A percentile compares a stretch with the other conserved stretches of the same genome.
Evolutionary conservation across 257 asterid species (phyloP).

Genomic region (Osmanthus fragrans): DNA sequence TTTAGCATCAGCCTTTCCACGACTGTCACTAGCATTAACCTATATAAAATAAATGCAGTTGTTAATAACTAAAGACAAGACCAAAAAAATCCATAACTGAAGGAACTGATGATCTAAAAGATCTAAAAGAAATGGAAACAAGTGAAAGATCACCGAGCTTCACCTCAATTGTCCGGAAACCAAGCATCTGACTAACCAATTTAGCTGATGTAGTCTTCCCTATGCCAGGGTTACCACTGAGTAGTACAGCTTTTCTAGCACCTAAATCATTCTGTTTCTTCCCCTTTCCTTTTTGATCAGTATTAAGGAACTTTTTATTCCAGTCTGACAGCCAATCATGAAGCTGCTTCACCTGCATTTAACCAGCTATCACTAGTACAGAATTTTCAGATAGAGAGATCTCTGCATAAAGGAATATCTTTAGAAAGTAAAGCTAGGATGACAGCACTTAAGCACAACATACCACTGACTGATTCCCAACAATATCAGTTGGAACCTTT

Average conservation of each 20-base stretch:
- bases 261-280: slow-evolving; percentile 81
- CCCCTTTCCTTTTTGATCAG: slow-evolving; percentile 67
- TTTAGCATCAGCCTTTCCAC: slow-evolving; percentile 96
- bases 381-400: slow-evolving; percentile 10
- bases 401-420: slow-evolving; percentile 10
- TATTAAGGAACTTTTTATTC: slow-evolving; percentile 71
- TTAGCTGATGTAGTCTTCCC: slow-evolving; percentile 96
- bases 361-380: slow-evolving; percentile 29
- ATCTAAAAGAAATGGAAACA: slow-evolving; percentile 1
- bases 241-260: slow-evolving; percentile 85
- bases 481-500: slow-evolving; percentile 67
- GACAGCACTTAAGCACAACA: slow-evolving; percentile 27
- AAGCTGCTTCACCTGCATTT: slow-evolving; percentile 89
- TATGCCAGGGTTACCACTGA: slow-evolving; percentile 96
- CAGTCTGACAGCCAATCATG: slow-evolving; percentile 88
- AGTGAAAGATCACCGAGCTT: slow-evolving; percentile 16
- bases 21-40: slow-evolving; percentile 99
- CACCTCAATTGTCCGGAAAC: slow-evolving; percentile 90
- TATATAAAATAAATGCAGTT: slow-evolving; percentile 30
- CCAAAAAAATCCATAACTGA: background rate
- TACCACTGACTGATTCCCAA: slow-evolving; percentile 94
- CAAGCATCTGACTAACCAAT: slow-evolving; percentile 91
- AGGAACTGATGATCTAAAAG: background rate
- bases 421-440: slow-evolving; percentile 23
- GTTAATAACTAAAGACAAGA: slow-evolving; percentile 11